Conservation (phyloP, 2,329 filamentous ascomycete species). For the Leptographium radiaticola region DNA sequence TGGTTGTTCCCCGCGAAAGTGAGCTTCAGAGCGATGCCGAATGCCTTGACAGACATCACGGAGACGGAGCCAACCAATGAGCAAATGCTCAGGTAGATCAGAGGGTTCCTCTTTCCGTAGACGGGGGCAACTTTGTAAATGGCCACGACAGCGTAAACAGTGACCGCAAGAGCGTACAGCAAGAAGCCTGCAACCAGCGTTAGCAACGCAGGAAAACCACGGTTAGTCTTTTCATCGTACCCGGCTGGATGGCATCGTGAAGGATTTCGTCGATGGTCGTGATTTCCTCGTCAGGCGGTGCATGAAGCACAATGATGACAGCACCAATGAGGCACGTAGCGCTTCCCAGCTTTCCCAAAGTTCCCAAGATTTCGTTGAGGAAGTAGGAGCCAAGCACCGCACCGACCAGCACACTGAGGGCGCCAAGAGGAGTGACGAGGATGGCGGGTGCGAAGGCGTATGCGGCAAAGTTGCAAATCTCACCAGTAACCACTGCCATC, state of each 20-base stretch:
- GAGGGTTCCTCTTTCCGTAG: constrained; percentile 87
- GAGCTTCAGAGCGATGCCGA: constrained; percentile 93
- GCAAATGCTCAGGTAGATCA: constrained; percentile 96
- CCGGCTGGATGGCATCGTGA: constrained; percentile 78
- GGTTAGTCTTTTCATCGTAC: constrained; percentile 34
- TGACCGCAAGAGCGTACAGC: constrained; percentile 68
- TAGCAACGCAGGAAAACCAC: neutral
- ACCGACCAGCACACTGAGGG: constrained; percentile 86
- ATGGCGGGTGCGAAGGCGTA: constrained; percentile 99
- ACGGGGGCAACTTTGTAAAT: constrained; percentile 87
- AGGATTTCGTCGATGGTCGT: constrained; percentile 85
- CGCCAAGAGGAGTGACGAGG: constrained; percentile 86
- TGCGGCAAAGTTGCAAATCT: constrained; percentile 93
- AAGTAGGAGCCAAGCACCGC: constrained; percentile 94
- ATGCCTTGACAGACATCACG: constrained; percentile 98
- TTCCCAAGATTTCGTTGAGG: constrained; percentile 78
- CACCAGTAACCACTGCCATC: constrained; percentile 68
- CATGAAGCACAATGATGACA: constrained; percentile 94
- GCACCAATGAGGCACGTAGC: constrained; percentile 93
- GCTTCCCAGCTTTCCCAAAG: constrained; percentile 83
- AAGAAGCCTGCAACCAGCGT: constrained; percentile 56
- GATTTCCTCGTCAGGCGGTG: constrained; percentile 85
- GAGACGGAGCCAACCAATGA: constrained; percentile 94
- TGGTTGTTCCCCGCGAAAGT: constrained; percentile 90
- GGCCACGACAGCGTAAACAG: constrained; percentile 80